Evolutionary conservation across 2,329 filamentous ascomycete genomes (phyloP), one percentile per base, ranked within the genome.

Genomic region (Colletotrichum noveboracense): DNA sequence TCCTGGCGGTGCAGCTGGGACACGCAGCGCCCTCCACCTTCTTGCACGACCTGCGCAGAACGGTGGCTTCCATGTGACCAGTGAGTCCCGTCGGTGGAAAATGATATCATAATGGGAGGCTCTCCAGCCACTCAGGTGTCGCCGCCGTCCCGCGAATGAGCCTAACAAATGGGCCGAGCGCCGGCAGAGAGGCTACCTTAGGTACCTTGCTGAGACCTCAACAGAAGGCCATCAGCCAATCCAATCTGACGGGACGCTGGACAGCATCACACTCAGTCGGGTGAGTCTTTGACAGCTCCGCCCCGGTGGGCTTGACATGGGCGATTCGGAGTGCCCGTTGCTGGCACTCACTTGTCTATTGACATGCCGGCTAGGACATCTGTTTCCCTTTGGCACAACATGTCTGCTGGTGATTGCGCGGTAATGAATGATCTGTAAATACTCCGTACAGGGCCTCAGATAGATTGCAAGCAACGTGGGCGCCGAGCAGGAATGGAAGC

Each of bases 101-200:
- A 74, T 74, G 71, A 74, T 68, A 61, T 74, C 71, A 74, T 74
- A 36, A 26, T 26, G 21, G 38, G 56, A 65, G 67, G 26, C 67
- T 28, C 38, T 7, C 26, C 16, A 32, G 7, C 71, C 66, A 74
- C 61, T 74, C 30, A 34, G 14, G 24, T 16, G 62, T 65, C 16
- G 26, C 16, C n/a, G 18, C 56, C 32, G 66, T 14, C 32, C 24
- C 16, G 38, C 36, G 36, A 32, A 28, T 56, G 26, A 62, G 66
- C 58, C 71, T 70, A 56, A 60, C 66, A 24, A 34, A 21, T 24
- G 24, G 38, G 38, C 30, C 71, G 56, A 74, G 66, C 71, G 66
- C 55, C 32, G 43, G 34, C 58, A 58, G 26, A 28, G 30, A 43
- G 55, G 18, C 32, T 34, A 36, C 34, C 34, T 36, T 36, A 43